A percentile compares a stretch with the other conserved stretches of the same genome.
Evolutionary conservation across 345 rosid species (phyloP).

Genomic region (Ceriops zippeliana): DNA sequence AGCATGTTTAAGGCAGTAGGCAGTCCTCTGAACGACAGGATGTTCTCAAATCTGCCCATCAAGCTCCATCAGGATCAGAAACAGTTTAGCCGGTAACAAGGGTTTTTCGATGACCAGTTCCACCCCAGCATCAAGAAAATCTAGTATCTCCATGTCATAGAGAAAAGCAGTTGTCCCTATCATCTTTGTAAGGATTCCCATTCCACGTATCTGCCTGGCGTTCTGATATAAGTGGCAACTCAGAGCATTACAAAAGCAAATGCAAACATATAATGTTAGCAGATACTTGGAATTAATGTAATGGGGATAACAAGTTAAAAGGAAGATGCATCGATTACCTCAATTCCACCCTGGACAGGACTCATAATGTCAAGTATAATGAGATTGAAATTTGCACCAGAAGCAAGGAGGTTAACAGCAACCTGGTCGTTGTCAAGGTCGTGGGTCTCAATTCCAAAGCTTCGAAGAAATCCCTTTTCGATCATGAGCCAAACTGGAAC

Average conservation of each 20-base stretch:
- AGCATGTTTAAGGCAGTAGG: background rate
- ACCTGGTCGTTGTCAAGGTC: slow-evolving; percentile 1
- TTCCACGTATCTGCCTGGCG: slow-evolving; percentile 9
- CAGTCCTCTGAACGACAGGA: background rate
- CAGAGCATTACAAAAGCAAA: background rate
- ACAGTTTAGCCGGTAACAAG: background rate
- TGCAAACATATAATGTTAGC: background rate
- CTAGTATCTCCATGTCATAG: background rate
- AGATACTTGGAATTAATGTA: background rate
- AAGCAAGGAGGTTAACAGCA: slow-evolving; percentile 7
- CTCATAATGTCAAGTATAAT: slow-evolving; percentile 10
- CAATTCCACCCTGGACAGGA: slow-evolving; percentile 18
- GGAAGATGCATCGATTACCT: slow-evolving; percentile 2
- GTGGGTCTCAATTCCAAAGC: slow-evolving; percentile 4
- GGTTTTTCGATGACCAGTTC: slow-evolving; percentile 17
- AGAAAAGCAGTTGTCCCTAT: background rate
- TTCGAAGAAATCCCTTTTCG: background rate
- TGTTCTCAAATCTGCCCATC: slow-evolving; percentile 5
- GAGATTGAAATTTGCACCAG: slow-evolving; percentile 2
- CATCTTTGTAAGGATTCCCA: slow-evolving; percentile 16
- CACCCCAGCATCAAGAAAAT: slow-evolving; percentile 16
- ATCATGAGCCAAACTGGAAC: background rate
- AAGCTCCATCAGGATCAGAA: slow-evolving; percentile 14
- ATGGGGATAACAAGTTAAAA: too few relatives aligned
- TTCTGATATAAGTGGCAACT: background rate